Percentiles rank a stretch among this genome's conserved stretches.
Conservation (phyloP, 805 yeast genomes). For the Dipodascus albidus region DNA sequence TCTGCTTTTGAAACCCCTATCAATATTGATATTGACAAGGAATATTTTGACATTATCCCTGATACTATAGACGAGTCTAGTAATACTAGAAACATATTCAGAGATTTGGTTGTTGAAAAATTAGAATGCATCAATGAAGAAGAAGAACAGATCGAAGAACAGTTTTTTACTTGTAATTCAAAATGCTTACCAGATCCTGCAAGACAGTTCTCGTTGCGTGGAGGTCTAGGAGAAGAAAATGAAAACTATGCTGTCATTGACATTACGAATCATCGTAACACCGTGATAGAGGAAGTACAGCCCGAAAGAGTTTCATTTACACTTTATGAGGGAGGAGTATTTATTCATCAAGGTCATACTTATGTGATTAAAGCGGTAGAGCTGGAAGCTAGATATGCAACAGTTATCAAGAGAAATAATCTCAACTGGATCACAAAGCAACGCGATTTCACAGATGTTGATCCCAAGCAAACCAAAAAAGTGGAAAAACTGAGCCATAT, state of each 20-base stretch:
- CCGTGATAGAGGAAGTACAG: slow-evolving; percentile 79
- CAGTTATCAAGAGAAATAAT: slow-evolving; percentile 64
- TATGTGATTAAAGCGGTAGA: slow-evolving; percentile 79
- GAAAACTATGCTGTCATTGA: slow-evolving; percentile 83
- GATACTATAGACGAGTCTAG: slow-evolving; percentile 19
- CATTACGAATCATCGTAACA: slow-evolving; percentile 60
- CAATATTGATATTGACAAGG: slow-evolving; percentile 36
- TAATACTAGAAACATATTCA: slow-evolving; percentile 12
- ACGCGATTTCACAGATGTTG: slow-evolving; percentile 87
- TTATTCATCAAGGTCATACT: slow-evolving; percentile 87
- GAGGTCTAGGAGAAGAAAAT: slow-evolving; percentile 57
- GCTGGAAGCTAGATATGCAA: slow-evolving; percentile 66
- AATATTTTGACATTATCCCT: slow-evolving; percentile 35
- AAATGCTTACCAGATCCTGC: slow-evolving; percentile 76
- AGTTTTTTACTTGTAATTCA: slow-evolving; percentile 39
- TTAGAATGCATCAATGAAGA: slow-evolving; percentile 30
- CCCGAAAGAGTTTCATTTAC: slow-evolving; percentile 84
- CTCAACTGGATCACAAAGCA: slow-evolving; percentile 93
- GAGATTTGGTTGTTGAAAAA: slow-evolving; percentile 17
- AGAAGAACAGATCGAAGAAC: slow-evolving; percentile 16
- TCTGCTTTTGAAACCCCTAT: slow-evolving; percentile 84
- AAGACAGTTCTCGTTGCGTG: slow-evolving; percentile 57
- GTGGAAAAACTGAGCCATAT: slow-evolving; percentile 11
- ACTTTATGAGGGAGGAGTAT: slow-evolving; percentile 84
- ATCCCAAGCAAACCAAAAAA: slow-evolving; percentile 40